Evolutionary conservation across 805 yeast species (phyloP).

Genomic region (Hyphopichia homilentoma): DNA sequence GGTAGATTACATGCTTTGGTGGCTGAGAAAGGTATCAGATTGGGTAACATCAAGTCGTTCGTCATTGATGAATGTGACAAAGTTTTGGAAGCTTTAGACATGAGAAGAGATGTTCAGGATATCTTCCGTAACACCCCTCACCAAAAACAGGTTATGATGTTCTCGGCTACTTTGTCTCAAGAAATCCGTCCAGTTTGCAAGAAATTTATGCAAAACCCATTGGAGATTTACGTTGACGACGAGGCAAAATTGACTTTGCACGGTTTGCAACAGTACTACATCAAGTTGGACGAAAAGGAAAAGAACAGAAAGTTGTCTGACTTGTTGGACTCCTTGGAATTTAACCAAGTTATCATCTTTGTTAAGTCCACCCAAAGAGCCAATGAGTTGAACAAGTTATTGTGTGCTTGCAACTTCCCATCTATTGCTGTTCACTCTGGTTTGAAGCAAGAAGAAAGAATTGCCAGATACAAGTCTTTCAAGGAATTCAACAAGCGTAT

Average conservation of each 20-base stretch:
- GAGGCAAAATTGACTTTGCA: conserved; percentile 96
- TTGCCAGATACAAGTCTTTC: conserved; percentile 91
- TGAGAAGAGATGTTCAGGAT: conserved; percentile 99
- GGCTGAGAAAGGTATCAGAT: conserved; percentile 82
- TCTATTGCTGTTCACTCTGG: conserved; percentile 95
- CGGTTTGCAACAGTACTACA: conserved; percentile 95
- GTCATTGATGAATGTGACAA: conserved; percentile 98
- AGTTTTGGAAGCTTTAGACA: conserved; percentile 84
- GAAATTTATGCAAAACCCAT: conserved; percentile 96
- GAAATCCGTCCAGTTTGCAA: conserved; percentile 96
- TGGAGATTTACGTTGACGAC: conserved; percentile 96
- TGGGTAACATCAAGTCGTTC: conserved; percentile 87
- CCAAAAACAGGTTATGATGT: conserved; percentile 99
- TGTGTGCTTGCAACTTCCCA: conserved; percentile 93
- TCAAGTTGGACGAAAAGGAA: conserved; percentile 84
- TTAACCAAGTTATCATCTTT: conserved; percentile 96
- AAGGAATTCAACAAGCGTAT: conserved; percentile 98
- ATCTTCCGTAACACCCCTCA: conserved; percentile 96
- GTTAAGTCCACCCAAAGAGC: conserved; percentile 92
- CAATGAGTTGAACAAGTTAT: conserved; percentile 80
- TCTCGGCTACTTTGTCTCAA: conserved; percentile 90
- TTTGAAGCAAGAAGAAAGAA: conserved; percentile 96
- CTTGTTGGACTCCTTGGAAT: conserved; percentile 87
- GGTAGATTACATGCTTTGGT: conserved; percentile 95
- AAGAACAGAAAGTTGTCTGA: conserved; percentile 92